Evolutionary conservation across 2,329 filamentous ascomycete species (phyloP), one percentile per base, ranked within the genome.

Genomic region (Aotearoamyces nothofagi): DNA sequence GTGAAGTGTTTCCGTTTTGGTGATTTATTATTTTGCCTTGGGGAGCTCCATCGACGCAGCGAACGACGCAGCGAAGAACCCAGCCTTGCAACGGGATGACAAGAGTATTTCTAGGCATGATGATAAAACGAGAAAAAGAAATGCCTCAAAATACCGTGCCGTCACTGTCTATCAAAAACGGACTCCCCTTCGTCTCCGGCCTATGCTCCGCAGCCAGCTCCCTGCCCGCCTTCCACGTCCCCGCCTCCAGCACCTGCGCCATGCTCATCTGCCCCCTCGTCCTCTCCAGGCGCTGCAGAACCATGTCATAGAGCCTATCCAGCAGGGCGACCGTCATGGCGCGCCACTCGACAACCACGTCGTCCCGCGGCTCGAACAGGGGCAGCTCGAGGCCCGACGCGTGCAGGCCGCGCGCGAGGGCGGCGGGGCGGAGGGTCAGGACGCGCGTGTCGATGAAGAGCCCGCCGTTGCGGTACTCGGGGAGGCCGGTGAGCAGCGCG

Each of bases 141-240:
- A n/a, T n/a, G n/a, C n/a, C n/a, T n/a, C n/a, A 93, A 52, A 98
- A 96, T 40, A 98, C 82, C 14, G 90, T 96, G 37, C 90, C 90
- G 52, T 98, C 90, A 39, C 83, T 93, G 41, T 92, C 69, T 44
- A 96, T 94, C 57, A 94, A 75, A 48, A 98, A 96, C 4, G 90
- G 90, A 17, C 87, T 83, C 51, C 92, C 83, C 57, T 90, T 93
- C 29, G 90, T 96, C 47, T 94, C 96, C 13, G 90, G 90, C 42
- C 90, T 69, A 42, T 83, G 87, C 39, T 94, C 83, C 58, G 94
- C 87, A 38, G 90, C 90, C 50, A 96, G 79, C 57, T 96, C 90
- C 48, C 90, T 76, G 34, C 90, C 90, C 54, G 90, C 86, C 79
- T 96, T 96, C 87, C 90, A 98, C 49, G 82, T 92, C 29, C 90